Evolutionary conservation across 1,284 basidiomycete genomes (phyloP), one percentile per base, ranked within the genome.

Genomic region (Porogramme epimiltina): DNA sequence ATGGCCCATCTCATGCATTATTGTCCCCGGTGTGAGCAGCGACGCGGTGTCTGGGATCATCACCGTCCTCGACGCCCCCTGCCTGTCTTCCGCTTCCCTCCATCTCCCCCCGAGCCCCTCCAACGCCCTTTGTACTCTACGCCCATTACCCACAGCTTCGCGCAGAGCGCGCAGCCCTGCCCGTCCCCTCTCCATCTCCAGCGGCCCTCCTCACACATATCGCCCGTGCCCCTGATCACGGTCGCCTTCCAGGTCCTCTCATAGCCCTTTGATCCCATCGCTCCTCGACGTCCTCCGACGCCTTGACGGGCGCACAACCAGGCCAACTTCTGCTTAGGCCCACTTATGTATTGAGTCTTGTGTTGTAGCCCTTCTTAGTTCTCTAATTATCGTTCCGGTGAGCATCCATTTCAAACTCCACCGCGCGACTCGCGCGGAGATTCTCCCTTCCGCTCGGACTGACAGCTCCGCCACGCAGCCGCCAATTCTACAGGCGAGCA

Each of bases 201-300:
- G 36, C 19, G 24, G 18, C 38, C 4, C 43, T 23, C n/a, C n/a
- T n/a, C n/a, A n/a, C n/a, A n/a, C n/a, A n/a, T 47, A 50, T 54
- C 48, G 47, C 54, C 52, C 46, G 4, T 34, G 20, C 39, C 25
- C n/a, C 49, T 56, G 49, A 49, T 56, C 54, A 43, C 41, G 2
- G 22, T 47, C 37, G 23, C 43, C 42, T 39, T 23, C 51, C 46
- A 46, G 40, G 26, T 42, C 45, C 31, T 47, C 24, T 47, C 61
- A 60, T 61, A 59, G 59, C 59, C 55, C 54, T 60, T 42, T 56
- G 62, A 61, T 61, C 58, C 44, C 55, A 58, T 52, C 55, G 58
- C 54, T 46, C 47, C 46, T 51, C 25, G 45, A 51, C 52, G 52
- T 45, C 55, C 52, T 51, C 52, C 39, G 42, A 52, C 48, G 44